Conservation (phyloP, 345 rosid species). For the Cardiospermum halicacabum region DNA sequence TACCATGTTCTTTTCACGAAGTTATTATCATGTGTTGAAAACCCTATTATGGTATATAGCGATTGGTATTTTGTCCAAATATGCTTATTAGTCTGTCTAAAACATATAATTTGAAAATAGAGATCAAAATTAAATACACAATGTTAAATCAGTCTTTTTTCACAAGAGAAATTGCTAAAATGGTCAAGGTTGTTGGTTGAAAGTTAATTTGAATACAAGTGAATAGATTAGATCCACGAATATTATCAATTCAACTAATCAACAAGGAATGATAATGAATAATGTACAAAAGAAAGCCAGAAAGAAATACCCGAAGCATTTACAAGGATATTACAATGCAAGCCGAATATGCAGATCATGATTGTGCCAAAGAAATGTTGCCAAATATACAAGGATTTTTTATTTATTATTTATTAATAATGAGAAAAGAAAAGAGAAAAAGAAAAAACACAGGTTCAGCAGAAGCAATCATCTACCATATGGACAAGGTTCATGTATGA, state of each 20-base stretch:
- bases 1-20: no score
- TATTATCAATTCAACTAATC: not conserved
- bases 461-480: not conserved
- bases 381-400: not conserved
- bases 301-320: not conserved
- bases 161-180: no score
- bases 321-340: not conserved
- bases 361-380: not conserved
- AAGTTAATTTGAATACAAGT: not conserved
- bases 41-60: no score
- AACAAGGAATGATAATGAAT: not conserved
- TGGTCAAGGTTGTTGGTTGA: no score
- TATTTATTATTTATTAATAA: not conserved
- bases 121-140: no score
- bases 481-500: not conserved
- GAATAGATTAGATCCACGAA: not conserved
- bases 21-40: no score
- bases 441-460: not conserved
- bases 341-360: not conserved
- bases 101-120: no score
- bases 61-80: no score
- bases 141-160: no score
- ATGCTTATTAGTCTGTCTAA: no score
- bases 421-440: not conserved
- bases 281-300: not conserved